phyloP scores from a whole-genome alignment of 177 flowering plant species.

The Vitis hybrid region DNA sequence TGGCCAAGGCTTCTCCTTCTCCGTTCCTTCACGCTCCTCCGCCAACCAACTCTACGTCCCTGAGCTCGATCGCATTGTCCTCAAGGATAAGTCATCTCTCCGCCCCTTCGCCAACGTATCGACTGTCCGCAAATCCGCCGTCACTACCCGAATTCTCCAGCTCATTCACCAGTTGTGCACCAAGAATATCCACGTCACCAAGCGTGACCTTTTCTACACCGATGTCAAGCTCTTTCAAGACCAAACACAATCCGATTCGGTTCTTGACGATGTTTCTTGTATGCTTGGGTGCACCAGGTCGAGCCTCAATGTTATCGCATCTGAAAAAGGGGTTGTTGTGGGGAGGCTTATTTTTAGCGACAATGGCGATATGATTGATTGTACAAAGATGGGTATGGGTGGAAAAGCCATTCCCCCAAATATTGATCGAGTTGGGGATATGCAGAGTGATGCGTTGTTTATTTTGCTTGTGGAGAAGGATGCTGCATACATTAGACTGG shows the following conservation, averaged over 20 bases:
- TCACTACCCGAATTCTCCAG: constrained; percentile 72
- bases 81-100: constrained; percentile 69
- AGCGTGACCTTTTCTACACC: constrained; percentile 93
- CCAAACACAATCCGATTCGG: constrained; percentile 83
- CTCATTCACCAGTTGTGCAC: constrained; percentile 79
- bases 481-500: constrained; percentile 90
- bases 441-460: constrained; percentile 90
- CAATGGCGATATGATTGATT: constrained; percentile 94
- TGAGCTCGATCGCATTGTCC: constrained; percentile 92
- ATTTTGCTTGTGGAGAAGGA: constrained; percentile 93
- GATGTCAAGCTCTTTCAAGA: constrained; percentile 95
- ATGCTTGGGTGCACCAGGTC: constrained; percentile 92
- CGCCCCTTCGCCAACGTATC: constrained; percentile 70
- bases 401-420: constrained; percentile 99
- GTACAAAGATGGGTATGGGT: constrained; percentile 98
- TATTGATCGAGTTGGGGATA: constrained; percentile 88
- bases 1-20: constrained; percentile 78
- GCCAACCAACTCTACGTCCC: constrained; percentile 95
- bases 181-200: constrained; percentile 87
- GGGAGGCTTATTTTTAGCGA: constrained; percentile 85
- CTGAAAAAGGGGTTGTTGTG: constrained; percentile 95
- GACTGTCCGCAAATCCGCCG: constrained; percentile 83
- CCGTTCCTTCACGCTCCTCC: constrained; percentile 76
- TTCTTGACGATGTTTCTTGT: constrained; percentile 89
- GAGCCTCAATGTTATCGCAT: constrained; percentile 82